These are phyloP conservation scores for Yamadazyma phyllophila DNA, from an alignment of 805 yeast species.

Conservation along the genomic window DNA sequence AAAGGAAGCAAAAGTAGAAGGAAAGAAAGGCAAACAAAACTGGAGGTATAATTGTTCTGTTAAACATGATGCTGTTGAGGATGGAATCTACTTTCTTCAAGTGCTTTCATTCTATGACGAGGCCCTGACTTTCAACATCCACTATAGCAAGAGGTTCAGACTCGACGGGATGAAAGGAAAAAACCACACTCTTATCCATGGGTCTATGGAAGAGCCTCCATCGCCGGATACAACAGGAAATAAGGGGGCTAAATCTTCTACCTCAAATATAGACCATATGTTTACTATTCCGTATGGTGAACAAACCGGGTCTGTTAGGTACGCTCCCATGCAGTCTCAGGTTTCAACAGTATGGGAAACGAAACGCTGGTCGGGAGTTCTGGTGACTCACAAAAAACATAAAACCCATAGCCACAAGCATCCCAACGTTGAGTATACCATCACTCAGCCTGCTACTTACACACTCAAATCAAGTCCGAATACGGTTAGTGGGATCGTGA, in stretches of 20 bases:
- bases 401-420: neutral
- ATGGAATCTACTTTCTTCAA: constrained; percentile 14
- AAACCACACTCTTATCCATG: constrained; percentile 6
- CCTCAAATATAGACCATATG: constrained; percentile 1
- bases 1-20: neutral
- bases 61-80: constrained; percentile 1
- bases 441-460: constrained; percentile 16
- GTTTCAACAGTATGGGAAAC: constrained; percentile 7
- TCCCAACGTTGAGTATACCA: constrained; percentile 12
- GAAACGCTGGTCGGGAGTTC: constrained; percentile 3
- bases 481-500: constrained; percentile 5
- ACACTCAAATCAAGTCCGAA: constrained; percentile 7
- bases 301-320: constrained; percentile 13
- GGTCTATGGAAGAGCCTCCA: constrained; percentile 11
- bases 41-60: constrained; percentile 6
- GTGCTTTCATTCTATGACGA: constrained; percentile 8
- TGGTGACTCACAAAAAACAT: neutral
- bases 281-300: constrained; percentile 13
- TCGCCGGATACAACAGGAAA: constrained; percentile 1
- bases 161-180: constrained; percentile 7
- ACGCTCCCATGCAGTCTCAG: constrained; percentile 15
- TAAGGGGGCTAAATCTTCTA: neutral
- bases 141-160: constrained; percentile 13
- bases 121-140: constrained; percentile 4
- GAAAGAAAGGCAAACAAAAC: neutral